phyloP scores from a whole-genome alignment of 1,284 basidiomycete genomes.

The Trichosporon coremiiforme region DNA sequence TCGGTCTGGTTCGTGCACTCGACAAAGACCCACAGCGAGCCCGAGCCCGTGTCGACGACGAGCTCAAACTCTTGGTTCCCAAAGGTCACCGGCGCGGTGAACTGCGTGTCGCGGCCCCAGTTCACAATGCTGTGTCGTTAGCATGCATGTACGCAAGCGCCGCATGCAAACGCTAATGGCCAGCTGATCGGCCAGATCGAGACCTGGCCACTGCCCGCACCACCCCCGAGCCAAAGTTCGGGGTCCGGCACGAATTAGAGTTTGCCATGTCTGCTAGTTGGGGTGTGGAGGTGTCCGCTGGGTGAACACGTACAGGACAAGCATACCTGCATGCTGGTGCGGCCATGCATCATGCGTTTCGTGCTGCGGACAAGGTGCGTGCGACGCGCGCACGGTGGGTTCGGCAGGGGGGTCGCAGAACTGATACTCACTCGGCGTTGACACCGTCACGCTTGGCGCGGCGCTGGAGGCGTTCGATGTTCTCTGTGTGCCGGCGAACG shows the following conservation, averaged over 20 bases:
- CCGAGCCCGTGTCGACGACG: conserved; percentile 64
- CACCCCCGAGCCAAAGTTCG: conserved; percentile 16
- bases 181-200: conserved; percentile 3
- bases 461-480: neutral
- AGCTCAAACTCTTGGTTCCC: conserved; percentile 60
- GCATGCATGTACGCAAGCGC: neutral
- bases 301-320: neutral
- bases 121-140: conserved; percentile 2
- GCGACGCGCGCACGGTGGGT: neutral
- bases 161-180: neutral
- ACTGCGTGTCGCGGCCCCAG: conserved; percentile 15
- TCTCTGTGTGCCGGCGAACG: neutral
- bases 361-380: neutral
- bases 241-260: neutral
- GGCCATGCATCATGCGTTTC: conserved; percentile 1
- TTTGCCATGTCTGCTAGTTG: neutral
- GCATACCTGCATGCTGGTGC: neutral
- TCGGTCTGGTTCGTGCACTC: conserved; percentile 30
- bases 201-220: neutral
- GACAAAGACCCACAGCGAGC: conserved; percentile 59
- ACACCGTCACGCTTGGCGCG: neutral
- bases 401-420: too few species aligned
- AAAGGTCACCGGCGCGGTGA: neutral
- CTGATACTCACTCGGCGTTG: conserved; percentile 12
- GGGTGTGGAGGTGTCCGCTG: neutral